These are phyloP conservation scores for Halenospora varia DNA, from an alignment of 495 filamentous ascomycete genomes.

Conservation along the genomic window DNA sequence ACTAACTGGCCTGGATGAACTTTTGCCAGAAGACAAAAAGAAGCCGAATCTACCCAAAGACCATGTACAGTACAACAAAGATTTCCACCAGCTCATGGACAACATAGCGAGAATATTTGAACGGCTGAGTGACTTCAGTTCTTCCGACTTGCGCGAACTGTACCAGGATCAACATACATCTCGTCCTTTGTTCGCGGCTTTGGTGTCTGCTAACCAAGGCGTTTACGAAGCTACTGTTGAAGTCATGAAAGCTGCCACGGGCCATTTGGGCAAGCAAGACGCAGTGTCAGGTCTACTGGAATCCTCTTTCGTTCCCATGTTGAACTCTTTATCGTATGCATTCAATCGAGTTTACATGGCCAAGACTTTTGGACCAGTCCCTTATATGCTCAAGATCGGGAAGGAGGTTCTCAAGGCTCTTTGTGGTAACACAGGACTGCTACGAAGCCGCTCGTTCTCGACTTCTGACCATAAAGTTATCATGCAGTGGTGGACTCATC, in stretches of 20 bases:
- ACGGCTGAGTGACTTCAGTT: constrained; percentile 67
- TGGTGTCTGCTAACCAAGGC: constrained; percentile 55
- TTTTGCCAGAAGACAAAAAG: constrained; percentile 44
- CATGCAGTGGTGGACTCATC: constrained; percentile 71
- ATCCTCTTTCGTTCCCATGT: constrained; percentile 48
- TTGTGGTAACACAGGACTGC: constrained; percentile 77
- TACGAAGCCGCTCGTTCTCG: constrained; percentile 60
- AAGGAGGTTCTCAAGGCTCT: constrained; percentile 76
- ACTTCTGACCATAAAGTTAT: constrained; percentile 59
- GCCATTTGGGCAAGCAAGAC: constrained; percentile 63
- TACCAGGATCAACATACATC: constrained; percentile 56
- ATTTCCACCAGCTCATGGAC: constrained; percentile 63
- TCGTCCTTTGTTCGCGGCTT: constrained; percentile 29
- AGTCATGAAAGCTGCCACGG: constrained; percentile 73
- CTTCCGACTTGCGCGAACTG: constrained; percentile 57
- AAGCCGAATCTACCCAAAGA: constrained; percentile 44
- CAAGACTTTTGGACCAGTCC: constrained; percentile 61
- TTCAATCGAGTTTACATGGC: constrained; percentile 44
- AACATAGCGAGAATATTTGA: constrained; percentile 70
- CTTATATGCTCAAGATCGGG: constrained; percentile 66
- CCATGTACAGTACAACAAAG: constrained; percentile 67
- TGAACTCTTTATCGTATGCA: constrained; percentile 19
- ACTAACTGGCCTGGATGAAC: constrained; percentile 68
- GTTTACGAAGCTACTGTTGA: constrained; percentile 73
- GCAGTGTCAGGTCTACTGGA: constrained; percentile 69